phyloP scores from a whole-genome alignment of 352 stramenopile species.

The Globisporangium parvum region DNA sequence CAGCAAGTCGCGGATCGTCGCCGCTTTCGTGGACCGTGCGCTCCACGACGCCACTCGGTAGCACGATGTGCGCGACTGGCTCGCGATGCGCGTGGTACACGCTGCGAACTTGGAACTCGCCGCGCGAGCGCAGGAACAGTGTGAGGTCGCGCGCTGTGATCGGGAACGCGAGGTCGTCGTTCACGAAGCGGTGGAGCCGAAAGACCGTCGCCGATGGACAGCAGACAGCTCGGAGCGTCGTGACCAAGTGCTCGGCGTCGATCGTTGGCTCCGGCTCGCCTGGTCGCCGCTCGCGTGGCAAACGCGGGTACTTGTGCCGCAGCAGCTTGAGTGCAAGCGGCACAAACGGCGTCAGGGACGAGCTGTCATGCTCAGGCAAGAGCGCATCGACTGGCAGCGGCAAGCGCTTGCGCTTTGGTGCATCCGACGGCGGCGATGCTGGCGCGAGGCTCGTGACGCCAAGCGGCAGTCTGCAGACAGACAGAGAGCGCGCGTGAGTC shows the following conservation, averaged over 20 bases:
- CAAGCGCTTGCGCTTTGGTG: constrained; percentile 21
- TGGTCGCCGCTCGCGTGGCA: constrained; percentile 14
- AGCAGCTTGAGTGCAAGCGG: constrained; percentile 40
- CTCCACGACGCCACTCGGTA: constrained; percentile 8
- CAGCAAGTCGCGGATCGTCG: constrained; percentile 30
- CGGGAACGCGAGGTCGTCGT: constrained; percentile 36
- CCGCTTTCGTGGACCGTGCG: constrained; percentile 7
- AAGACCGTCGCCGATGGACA: constrained; percentile 56
- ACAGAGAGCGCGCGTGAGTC: not conserved
- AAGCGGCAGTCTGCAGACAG: constrained; percentile 35
- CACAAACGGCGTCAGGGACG: constrained; percentile 37
- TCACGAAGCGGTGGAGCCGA: constrained; percentile 46
- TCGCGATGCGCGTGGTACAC: constrained; percentile 25
- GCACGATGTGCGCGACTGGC: constrained; percentile 13
- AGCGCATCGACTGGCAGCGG: constrained; percentile 56
- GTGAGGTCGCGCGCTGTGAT: constrained; percentile 38
- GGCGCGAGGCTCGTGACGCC: constrained; percentile 27
- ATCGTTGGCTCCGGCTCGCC: constrained; percentile 9
- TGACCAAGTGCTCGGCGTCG: constrained; percentile 26
- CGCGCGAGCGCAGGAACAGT: constrained; percentile 25
- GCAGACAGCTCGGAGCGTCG: constrained; percentile 31
- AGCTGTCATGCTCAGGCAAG: constrained; percentile 40
- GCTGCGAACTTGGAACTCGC: constrained; percentile 35
- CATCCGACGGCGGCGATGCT: constrained; percentile 2
- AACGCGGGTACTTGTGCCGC: constrained; percentile 38